Evolutionary conservation across 495 filamentous ascomycete species (phyloP).

Genomic region (Jackrogersella minutella): DNA sequence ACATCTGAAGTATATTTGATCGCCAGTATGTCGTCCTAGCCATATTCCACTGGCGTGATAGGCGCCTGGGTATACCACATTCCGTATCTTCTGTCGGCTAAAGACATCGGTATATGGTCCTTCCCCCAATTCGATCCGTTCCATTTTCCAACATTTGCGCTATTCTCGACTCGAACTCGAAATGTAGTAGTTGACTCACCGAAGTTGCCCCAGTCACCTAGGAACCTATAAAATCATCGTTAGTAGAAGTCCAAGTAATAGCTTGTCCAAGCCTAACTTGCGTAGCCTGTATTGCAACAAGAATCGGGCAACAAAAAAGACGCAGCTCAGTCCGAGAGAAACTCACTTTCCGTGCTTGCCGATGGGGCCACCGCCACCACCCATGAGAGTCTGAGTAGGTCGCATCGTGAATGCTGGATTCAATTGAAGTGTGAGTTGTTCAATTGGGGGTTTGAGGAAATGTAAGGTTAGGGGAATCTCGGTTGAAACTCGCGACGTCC

Average conservation of each 20-base stretch:
- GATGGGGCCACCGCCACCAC: conserved; percentile 63
- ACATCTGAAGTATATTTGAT: conserved; percentile 28
- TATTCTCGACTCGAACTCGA: not conserved
- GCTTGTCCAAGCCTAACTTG: not conserved
- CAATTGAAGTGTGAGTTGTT: conserved; percentile 40
- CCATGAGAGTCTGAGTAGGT: conserved; percentile 57
- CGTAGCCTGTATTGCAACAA: not conserved
- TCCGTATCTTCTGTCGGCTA: not conserved
- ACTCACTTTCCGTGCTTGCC: conserved; percentile 79
- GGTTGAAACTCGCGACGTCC: conserved; percentile 41
- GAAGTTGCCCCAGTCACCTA: conserved; percentile 85
- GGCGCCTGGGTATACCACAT: not conserved
- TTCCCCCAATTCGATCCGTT: no score
- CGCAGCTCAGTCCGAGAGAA: conserved; percentile 32
- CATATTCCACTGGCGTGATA: not conserved
- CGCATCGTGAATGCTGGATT: conserved; percentile 65
- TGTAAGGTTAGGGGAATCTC: conserved; percentile 43
- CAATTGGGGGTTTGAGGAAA: conserved; percentile 38
- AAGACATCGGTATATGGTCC: no score
- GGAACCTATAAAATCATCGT: conserved; percentile 68
- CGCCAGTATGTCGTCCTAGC: not conserved
- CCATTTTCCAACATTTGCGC: not conserved
- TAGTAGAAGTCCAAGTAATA: conserved; percentile 24
- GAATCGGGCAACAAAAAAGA: conserved; percentile 36
- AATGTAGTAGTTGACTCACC: conserved; percentile 68